Base-by-base conservation (phyloP, 352 stramenopile species). In the Phytophthora megakarya region DNA sequence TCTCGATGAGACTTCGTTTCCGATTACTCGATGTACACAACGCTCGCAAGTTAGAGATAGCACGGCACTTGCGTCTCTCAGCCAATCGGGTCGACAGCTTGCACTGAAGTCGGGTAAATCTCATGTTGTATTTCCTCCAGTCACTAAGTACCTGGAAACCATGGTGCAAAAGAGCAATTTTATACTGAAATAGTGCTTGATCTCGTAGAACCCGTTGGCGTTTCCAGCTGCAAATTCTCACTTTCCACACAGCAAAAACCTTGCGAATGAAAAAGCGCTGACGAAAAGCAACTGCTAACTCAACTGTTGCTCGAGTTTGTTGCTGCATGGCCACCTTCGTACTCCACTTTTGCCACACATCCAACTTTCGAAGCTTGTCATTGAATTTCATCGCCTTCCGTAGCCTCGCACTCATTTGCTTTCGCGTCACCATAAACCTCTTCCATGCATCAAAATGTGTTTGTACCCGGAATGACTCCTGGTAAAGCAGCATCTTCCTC, bases 391-490 rank as follows among this genome's bases (percentile, higher is more conserved):
- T 76, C 1, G 71, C 72, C 3, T 37, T 35, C 19, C 59, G 40
- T 11, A 86, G 28, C 25, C 59, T 73, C 28, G 56, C 44, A 11
- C 76, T 43, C 28, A 72, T 57, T 12, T 78, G 37, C 37, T 67
- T 76, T 19, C 68, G 73, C 10, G 53, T n/a, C 11, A 18, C 37
- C 3, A 62, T 37, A 16, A 68, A 72, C 7, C 67, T 69, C 42
- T 78, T 83, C 81, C 81, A 90, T 3, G 70, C 64, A 3, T 53
- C 43, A 47, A 88, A 86, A 38, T 88, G 76, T 8, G n/a, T 73
- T 42, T 76, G 67, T 0, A 74, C 44, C 19, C 61, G 57, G 22
- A 73, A 78, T 1, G 50, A 42, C 28, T 75, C 68, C 46, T 87
- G 76, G 28, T 65, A 74, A 6, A 44, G 39, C 25, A 85, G 62